A percentile compares a stretch with the other conserved stretches of the same genome.
Evolutionary conservation across 352 stramenopile species (phyloP).

Genomic region (Vaucheria bursata): DNA sequence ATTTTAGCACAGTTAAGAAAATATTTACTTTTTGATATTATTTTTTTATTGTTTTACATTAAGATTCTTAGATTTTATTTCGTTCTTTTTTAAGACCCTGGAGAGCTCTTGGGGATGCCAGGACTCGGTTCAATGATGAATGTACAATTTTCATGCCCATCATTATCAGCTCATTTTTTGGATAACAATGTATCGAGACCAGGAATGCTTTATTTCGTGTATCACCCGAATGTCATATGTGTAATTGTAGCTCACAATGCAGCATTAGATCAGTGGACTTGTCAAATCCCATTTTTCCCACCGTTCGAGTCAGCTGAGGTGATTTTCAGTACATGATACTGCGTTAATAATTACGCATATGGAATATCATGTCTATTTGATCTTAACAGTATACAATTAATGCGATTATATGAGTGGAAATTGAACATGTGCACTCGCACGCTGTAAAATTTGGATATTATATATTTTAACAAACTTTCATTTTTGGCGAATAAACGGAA

Average conservation of each 20-base stretch:
- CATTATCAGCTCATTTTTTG: slow-evolving; percentile 38
- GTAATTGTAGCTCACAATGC: slow-evolving; percentile 84
- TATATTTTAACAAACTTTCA: too few relatives aligned
- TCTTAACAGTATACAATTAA: too few relatives aligned
- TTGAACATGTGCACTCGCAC: too few relatives aligned
- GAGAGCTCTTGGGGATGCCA: slow-evolving; percentile 56
- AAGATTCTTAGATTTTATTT: too few relatives aligned
- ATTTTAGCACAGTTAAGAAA: too few relatives aligned
- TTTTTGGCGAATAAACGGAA: too few relatives aligned
- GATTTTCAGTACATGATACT: too few relatives aligned
- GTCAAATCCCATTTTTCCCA: slow-evolving; percentile 82
- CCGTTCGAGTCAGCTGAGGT: slow-evolving; percentile 53
- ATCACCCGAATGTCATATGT: slow-evolving; percentile 65
- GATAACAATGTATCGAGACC: slow-evolving; percentile 49
- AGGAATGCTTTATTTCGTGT: slow-evolving; percentile 84
- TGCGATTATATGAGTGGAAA: not conserved
- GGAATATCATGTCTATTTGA: too few relatives aligned
- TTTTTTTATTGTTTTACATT: too few relatives aligned
- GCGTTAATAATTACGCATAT: too few relatives aligned
- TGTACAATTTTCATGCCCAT: slow-evolving; percentile 74
- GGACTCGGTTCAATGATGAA: slow-evolving; percentile 80
- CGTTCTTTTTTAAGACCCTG: not conserved
- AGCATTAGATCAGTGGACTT: slow-evolving; percentile 71
- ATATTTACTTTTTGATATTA: too few relatives aligned
- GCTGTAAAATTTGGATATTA: too few relatives aligned